Evolutionary conservation across 2,329 filamentous ascomycete species (phyloP), one percentile per base, ranked within the genome.

Genomic region (Purpureocillium lavendulum): DNA sequence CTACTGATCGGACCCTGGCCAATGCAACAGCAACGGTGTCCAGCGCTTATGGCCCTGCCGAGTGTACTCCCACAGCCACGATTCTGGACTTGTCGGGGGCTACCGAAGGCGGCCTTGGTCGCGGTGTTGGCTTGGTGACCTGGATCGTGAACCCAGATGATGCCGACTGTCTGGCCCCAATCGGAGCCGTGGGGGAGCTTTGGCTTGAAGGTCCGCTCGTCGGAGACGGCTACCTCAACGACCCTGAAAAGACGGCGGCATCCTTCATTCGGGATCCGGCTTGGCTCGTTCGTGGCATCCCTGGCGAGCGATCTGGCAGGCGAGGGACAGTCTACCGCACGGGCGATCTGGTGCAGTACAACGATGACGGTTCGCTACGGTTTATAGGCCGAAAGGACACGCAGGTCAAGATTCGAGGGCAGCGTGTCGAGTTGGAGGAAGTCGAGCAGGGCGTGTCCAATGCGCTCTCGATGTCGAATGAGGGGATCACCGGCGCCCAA

Each of bases 401-500:
- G 1, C 73, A 77, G 50, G 64, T 77, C 35, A 79, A 77, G 51
- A 52, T 78, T 13, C 63, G 67, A 21, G 78, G 77, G 33, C 75
- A 66, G 40, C 54, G 72, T 38, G 60, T 74, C 39, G 77, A 71
- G 54, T 57, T 71, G 10, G 45, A 36, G 14, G 49, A 48, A 13
- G 38, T 50, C 13, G 49, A 52, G 38, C 35, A 45, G 13, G 37
- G 42, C 28, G 38, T 49, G 35, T 14, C 29, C n/a, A 21, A 40
- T 4, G 32, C 32, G 8, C 17, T 35, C 3, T 18, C 29, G 16
- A 10, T 12, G 29, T 14, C 21, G 21, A 33, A 3, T 7, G n/a
- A 24, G 17, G 8, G 9, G 9, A 14, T 15, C 13, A 14, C 29
- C 6, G 15, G 8, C 6, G 29, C 30, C 2, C 36, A 38, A 30